Evolutionary conservation across 1,284 basidiomycete species (phyloP).

Genomic region (Puccinia hordei): DNA sequence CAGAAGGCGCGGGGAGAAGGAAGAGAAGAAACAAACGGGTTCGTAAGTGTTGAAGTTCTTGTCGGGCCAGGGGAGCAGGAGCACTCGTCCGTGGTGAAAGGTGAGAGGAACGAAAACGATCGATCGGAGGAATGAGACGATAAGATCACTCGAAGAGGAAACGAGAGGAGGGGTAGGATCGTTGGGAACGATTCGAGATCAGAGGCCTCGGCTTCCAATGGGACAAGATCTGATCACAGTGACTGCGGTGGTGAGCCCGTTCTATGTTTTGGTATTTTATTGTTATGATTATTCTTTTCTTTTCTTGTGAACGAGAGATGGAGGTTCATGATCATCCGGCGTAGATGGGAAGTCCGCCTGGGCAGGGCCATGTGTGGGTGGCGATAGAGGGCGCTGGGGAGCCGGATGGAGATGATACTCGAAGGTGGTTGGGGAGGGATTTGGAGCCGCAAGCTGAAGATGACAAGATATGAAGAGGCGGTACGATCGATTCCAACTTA

Average conservation of each 20-base stretch:
- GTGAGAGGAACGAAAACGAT: conserved; percentile 22
- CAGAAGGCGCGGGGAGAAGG: not conserved
- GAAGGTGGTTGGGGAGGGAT: conserved; percentile 10
- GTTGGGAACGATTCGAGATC: conserved; percentile 27
- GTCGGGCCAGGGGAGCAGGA: conserved; percentile 26
- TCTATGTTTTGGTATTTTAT: too few species aligned
- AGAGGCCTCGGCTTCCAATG: conserved; percentile 20
- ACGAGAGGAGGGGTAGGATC: not conserved
- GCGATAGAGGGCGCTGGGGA: not conserved
- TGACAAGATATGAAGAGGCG: conserved; percentile 14
- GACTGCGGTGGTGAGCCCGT: not conserved
- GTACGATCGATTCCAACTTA: conserved; percentile 42
- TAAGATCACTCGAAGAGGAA: conserved; percentile 12
- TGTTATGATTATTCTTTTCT: too few species aligned
- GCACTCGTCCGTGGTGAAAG: conserved; percentile 29
- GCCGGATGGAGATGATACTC: not conserved
- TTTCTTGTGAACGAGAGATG: not conserved
- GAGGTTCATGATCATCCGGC: not conserved
- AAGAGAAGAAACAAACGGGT: conserved; percentile 42
- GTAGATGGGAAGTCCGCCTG: not conserved
- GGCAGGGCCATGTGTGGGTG: not conserved
- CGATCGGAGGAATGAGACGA: conserved; percentile 10
- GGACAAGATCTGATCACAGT: not conserved
- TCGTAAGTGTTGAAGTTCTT: conserved; percentile 49
- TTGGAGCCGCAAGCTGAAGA: conserved; percentile 15